phyloP scores from a whole-genome alignment of 2,329 filamentous ascomycete species.

The Ascosphaera apis region DNA sequence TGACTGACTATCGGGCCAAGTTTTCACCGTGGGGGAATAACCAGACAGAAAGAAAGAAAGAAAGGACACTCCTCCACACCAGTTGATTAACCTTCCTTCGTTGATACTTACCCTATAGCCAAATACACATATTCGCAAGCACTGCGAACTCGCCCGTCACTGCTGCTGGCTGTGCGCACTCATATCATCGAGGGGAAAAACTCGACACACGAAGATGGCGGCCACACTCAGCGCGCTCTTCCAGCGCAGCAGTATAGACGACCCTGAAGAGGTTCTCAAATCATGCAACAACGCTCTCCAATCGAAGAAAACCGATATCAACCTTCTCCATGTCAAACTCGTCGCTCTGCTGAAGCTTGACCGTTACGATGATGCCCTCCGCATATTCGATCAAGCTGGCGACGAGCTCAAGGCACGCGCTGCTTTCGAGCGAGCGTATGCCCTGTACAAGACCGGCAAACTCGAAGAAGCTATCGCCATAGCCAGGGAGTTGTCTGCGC shows the following conservation, averaged over 20 bases:
- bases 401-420: slow-evolving; percentile 30
- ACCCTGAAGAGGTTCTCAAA: slow-evolving; percentile 37
- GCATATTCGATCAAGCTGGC: slow-evolving; percentile 30
- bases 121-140: too few relatives aligned
- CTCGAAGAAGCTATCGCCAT: slow-evolving; percentile 30
- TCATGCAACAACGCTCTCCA: slow-evolving; percentile 34
- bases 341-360: slow-evolving; percentile 40
- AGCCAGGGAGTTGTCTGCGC: slow-evolving; percentile 19
- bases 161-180: too few relatives aligned
- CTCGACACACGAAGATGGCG: slow-evolving; percentile 17
- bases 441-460: slow-evolving; percentile 36
- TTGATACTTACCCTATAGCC: too few relatives aligned
- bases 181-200: too few relatives aligned
- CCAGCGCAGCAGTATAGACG: slow-evolving; percentile 33
- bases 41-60: too few relatives aligned
- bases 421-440: slow-evolving; percentile 38
- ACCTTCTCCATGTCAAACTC: slow-evolving; percentile 34
- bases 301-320: slow-evolving; percentile 31
- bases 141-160: too few relatives aligned
- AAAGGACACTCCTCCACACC: too few relatives aligned
- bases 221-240: slow-evolving; percentile 30
- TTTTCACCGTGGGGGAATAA: too few relatives aligned
- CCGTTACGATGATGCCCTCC: slow-evolving; percentile 36
- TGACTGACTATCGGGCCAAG: too few relatives aligned
- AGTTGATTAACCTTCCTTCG: too few relatives aligned